Evolutionary conservation across 345 rosid species (phyloP), one percentile per base, ranked within the genome.

Genomic region (Dipteronia dyeriana): DNA sequence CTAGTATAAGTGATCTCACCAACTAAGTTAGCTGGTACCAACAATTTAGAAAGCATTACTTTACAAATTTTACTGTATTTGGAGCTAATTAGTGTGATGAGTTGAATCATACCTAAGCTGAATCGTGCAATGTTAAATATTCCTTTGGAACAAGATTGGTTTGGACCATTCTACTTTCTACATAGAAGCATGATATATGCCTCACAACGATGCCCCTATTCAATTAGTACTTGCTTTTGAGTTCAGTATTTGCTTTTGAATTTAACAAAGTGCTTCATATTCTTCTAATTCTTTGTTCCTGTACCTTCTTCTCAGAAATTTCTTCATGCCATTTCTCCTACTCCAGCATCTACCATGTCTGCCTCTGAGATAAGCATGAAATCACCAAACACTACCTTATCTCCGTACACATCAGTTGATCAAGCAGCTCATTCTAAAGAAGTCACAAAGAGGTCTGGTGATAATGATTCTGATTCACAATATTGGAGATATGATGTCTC

Each of bases 401-500:
- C 91, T 69, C 98, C 90, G 0, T 95, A 88, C 82, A 85, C 78
- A 38, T 70, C 79, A n/a, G 80, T 66, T 39, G 93, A 82, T 81
- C 87, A 90, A 84, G 68, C 79, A 49, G 68, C 80, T 78, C 23
- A 59, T 79, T 66, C 68, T 70, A 79, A 84, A 78, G 94, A 91
- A 77, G 75, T 75, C 9, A 78, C 84, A 64, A 93, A 90, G 84
- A 88, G 94, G 80, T 57, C 84, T 68, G 73, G 74, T 68, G 90
- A 89, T 66, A 76, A 56, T 81, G 80, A 38, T 73, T 73, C 88
- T 26, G 98, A 95, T 79, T 83, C 91, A 56, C 99, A 93, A 71
- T 93, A 89, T 72, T 93, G 98, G 99, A 93, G 99, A 85, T 95
- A 91, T 25, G 97, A 95, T 85, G 93, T 91, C 72, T 78, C 96